phyloP scores from a whole-genome alignment of 768 basidiomycete genomes.

The Gloeophyllum trabeum region DNA sequence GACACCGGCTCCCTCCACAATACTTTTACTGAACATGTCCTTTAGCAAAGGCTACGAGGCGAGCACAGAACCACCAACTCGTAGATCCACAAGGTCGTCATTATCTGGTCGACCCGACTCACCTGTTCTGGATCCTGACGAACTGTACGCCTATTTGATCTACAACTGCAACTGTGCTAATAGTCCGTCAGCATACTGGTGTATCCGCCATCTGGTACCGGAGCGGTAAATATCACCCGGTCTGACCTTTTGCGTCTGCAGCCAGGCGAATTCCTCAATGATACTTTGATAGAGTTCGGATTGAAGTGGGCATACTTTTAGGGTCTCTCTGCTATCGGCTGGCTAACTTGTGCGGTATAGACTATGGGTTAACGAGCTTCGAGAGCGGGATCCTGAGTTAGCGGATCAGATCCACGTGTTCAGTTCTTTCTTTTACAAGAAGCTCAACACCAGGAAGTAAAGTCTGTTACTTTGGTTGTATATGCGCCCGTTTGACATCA shows the following conservation, averaged over 20 bases:
- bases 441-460: slow-evolving; percentile 64
- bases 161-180: too few species aligned
- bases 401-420: slow-evolving; percentile 80
- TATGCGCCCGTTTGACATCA: neutral
- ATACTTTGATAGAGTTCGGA: slow-evolving; percentile 93
- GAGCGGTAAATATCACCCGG: slow-evolving; percentile 72
- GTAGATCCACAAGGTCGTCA: too few species aligned
- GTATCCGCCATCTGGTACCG: slow-evolving; percentile 59
- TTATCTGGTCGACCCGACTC: too few species aligned
- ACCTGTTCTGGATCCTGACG: too few species aligned
- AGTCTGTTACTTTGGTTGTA: slow-evolving; percentile 8
- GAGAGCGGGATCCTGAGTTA: slow-evolving; percentile 41
- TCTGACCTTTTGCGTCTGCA: slow-evolving; percentile 67
- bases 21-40: too few species aligned
- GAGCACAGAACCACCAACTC: too few species aligned
- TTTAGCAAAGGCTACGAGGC: too few species aligned
- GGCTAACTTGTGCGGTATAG: slow-evolving; percentile 28
- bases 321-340: neutral
- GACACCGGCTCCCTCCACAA: too few species aligned
- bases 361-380: slow-evolving; percentile 55
- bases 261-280: slow-evolving; percentile 85
- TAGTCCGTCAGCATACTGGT: slow-evolving; percentile 64
- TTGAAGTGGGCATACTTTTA: slow-evolving; percentile 53
- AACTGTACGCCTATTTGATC: too few species aligned
- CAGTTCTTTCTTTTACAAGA: slow-evolving; percentile 98